These are phyloP conservation scores for Suhomyces bribrorum DNA, from an alignment of 1,139 yeast genomes.

Conservation along the genomic window DNA sequence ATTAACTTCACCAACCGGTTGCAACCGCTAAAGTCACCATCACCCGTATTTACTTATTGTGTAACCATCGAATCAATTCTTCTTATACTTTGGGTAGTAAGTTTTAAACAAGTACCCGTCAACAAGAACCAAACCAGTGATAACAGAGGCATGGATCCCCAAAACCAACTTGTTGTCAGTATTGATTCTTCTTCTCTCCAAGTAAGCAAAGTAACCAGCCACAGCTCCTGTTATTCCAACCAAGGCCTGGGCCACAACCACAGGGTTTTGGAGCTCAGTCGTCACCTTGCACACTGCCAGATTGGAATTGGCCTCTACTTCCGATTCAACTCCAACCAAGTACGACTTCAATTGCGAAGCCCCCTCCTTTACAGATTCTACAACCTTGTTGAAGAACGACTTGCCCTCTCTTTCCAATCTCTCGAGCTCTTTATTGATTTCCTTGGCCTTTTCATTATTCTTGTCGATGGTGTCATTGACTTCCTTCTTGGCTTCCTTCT, in stretches of 20 bases:
- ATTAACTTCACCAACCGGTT: too few relatives aligned
- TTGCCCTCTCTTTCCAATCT: conserved; percentile 30
- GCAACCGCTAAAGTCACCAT: too few relatives aligned
- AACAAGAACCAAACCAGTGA: conserved; percentile 54
- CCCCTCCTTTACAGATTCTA: conserved; percentile 13
- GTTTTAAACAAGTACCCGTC: conserved; percentile 56
- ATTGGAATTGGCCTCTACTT: conserved; percentile 4
- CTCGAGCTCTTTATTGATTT: conserved; percentile 22
- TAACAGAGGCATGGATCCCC: conserved; percentile 53
- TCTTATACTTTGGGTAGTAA: conserved; percentile 53
- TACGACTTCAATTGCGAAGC: conserved; percentile 13
- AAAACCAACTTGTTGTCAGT: conserved; percentile 48
- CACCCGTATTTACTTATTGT: too few relatives aligned
- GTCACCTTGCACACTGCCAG: conserved; percentile 7
- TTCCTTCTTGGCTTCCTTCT: conserved; percentile 25
- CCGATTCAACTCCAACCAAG: conserved; percentile 3
- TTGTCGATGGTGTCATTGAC: conserved; percentile 22
- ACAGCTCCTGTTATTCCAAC: conserved; percentile 52
- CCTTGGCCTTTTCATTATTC: conserved; percentile 13
- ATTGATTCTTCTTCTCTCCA: conserved; percentile 55
- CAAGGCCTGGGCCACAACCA: conserved; percentile 54
- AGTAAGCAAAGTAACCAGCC: conserved; percentile 52
- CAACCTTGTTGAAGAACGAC: conserved; percentile 22
- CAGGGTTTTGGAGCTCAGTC: conserved; percentile 60
- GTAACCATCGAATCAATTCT: conserved; percentile 23